Evolutionary conservation across 2,329 filamentous ascomycete genomes (phyloP).

Genomic region (Calycina marina): DNA sequence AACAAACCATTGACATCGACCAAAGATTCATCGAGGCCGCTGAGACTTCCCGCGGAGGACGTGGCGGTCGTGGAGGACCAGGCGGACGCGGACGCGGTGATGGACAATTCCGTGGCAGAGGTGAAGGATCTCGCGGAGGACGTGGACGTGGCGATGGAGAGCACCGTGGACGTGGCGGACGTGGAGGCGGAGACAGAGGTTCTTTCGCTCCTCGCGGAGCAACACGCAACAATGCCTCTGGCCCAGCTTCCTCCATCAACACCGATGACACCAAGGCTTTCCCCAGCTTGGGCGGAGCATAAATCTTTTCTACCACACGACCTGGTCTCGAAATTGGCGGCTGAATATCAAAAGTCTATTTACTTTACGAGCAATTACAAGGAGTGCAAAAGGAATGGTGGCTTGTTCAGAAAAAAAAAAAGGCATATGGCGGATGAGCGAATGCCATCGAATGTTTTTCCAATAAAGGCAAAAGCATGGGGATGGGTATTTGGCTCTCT

Average conservation of each 20-base stretch:
- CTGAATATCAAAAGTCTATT: background rate
- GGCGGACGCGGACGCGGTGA: constrained; percentile 33
- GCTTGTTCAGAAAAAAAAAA: background rate
- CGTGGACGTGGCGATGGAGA: constrained; percentile 24
- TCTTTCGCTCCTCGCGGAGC: constrained; percentile 28
- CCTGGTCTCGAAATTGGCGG: background rate
- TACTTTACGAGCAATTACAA: background rate
- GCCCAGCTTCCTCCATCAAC: constrained; percentile 30
- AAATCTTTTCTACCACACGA: constrained; percentile 10
- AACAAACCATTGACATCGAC: constrained; percentile 80
- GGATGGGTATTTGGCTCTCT: background rate
- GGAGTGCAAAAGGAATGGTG: background rate
- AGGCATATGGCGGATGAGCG: background rate
- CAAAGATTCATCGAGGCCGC: constrained; percentile 64
- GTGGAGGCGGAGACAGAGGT: constrained; percentile 34
- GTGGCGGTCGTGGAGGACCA: constrained; percentile 25
- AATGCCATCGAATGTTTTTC: background rate
- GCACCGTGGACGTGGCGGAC: constrained; percentile 20
- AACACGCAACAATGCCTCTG: constrained; percentile 22
- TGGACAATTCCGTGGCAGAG: constrained; percentile 35
- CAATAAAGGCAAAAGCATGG: constrained; percentile 2
- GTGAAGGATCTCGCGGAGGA: constrained; percentile 31
- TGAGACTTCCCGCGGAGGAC: constrained; percentile 38
- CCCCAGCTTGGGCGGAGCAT: constrained; percentile 34
- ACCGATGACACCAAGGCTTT: constrained; percentile 35